phyloP scores from a whole-genome alignment of 495 filamentous ascomycete species.

The Rhizodiscina lignyota region DNA sequence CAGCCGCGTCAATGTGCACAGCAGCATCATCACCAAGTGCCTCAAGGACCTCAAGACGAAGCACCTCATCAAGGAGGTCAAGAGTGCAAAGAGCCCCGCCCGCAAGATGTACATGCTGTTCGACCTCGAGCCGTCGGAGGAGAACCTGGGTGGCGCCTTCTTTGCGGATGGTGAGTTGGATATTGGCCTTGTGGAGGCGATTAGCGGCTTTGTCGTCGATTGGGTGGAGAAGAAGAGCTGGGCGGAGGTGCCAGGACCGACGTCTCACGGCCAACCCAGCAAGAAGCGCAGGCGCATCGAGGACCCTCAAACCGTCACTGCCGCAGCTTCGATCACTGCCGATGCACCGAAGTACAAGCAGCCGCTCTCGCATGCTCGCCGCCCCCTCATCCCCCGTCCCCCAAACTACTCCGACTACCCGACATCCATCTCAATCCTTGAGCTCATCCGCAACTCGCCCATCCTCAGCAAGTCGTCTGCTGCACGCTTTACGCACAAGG shows the following conservation, averaged over 20 bases:
- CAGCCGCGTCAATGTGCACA: conserved; percentile 57
- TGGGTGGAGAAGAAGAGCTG: conserved; percentile 56
- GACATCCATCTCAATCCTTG: conserved; percentile 52
- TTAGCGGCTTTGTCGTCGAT: conserved; percentile 50
- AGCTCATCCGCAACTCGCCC: conserved; percentile 45
- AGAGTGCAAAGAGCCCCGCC: conserved; percentile 40
- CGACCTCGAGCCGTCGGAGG: conserved; percentile 59
- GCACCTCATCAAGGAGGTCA: conserved; percentile 67
- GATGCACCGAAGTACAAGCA: conserved; percentile 4
- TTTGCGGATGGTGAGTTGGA: conserved; percentile 81
- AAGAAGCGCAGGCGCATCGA: conserved; percentile 7
- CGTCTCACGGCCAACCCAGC: conserved; percentile 1
- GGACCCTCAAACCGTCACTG: neutral
- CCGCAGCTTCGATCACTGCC: conserved; percentile 6
- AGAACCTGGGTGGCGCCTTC: conserved; percentile 85
- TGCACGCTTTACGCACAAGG: conserved; percentile 35
- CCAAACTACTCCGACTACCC: conserved; percentile 59
- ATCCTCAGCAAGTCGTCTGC: conserved; percentile 42
- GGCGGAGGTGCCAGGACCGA: conserved; percentile 22
- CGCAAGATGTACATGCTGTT: conserved; percentile 52
- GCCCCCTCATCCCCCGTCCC: conserved; percentile 40
- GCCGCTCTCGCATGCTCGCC: conserved; percentile 1
- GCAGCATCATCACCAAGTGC: conserved; percentile 52
- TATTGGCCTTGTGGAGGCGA: conserved; percentile 60
- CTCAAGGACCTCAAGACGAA: conserved; percentile 68